Evolutionary conservation across 306 rosid species (phyloP).

Genomic region (Vigna radiata): DNA sequence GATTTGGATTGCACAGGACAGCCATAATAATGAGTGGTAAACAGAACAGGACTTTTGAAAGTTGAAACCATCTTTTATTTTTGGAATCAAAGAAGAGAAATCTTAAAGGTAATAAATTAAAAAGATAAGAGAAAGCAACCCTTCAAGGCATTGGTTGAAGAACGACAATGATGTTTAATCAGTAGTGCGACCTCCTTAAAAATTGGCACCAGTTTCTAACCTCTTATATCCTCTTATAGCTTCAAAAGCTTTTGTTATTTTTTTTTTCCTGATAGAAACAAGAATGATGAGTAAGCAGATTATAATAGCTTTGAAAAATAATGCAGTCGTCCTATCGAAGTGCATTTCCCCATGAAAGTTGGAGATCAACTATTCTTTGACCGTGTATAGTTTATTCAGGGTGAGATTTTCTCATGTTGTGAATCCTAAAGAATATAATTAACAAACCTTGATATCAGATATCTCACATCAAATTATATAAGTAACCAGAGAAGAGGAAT

Average conservation of each 20-base stretch:
- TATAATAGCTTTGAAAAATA: constrained; percentile 39
- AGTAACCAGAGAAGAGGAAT: too few species aligned
- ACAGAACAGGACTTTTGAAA: constrained; percentile 47
- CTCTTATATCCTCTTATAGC: not conserved
- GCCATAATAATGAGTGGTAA: constrained; percentile 27
- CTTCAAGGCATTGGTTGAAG: constrained; percentile 31
- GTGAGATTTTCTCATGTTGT: not conserved
- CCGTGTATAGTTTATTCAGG: constrained; percentile 30
- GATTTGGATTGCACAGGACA: constrained; percentile 34
- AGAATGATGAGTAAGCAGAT: constrained; percentile 46
- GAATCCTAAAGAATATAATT: not conserved
- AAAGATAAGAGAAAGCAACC: constrained; percentile 37
- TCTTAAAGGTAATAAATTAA: not conserved
- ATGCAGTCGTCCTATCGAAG: constrained; percentile 15
- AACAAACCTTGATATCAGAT: too few species aligned
- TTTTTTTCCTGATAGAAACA: constrained; percentile 37
- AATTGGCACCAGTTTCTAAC: constrained; percentile 46
- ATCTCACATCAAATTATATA: too few species aligned
- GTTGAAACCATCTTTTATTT: not conserved
- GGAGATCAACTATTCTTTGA: constrained; percentile 45
- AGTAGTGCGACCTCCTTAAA: constrained; percentile 38
- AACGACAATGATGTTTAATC: constrained; percentile 15
- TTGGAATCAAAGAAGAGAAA: constrained; percentile 27
- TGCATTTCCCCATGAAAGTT: constrained; percentile 52
- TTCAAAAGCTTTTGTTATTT: constrained; percentile 20